Evolutionary conservation across 768 basidiomycete genomes (phyloP).

Genomic region (Boletus bicolor): DNA sequence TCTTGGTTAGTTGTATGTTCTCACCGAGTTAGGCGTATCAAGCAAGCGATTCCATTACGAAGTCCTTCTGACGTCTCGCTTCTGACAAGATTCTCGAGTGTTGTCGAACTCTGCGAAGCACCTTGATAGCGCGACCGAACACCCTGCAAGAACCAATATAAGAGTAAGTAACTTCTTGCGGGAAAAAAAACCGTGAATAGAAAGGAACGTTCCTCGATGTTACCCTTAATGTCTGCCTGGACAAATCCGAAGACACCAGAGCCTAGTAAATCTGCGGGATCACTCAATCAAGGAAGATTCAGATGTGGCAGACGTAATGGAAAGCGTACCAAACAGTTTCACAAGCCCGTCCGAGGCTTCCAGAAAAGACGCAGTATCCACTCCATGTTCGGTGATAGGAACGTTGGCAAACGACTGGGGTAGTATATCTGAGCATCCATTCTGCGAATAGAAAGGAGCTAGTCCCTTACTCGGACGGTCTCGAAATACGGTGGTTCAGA

Average conservation of each 20-base stretch:
- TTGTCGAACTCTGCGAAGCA: constrained; percentile 42
- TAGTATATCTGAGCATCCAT: constrained; percentile 3
- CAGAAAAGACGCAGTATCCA: constrained; percentile 77
- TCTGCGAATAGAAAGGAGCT: neutral
- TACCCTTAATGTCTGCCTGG: constrained; percentile 64
- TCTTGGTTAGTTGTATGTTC: constrained; percentile 3
- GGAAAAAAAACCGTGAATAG: constrained; percentile 11
- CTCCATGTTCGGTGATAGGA: constrained; percentile 66
- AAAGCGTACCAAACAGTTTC: constrained; percentile 59
- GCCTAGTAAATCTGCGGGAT: constrained; percentile 57
- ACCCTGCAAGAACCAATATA: constrained; percentile 43
- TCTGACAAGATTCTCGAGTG: constrained; percentile 59
- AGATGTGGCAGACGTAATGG: constrained; percentile 22
- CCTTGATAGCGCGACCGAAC: constrained; percentile 55
- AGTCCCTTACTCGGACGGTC: constrained; percentile 53
- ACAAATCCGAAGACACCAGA: constrained; percentile 71
- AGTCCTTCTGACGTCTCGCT: constrained; percentile 43
- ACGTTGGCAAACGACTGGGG: constrained; percentile 85
- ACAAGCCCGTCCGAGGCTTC: constrained; percentile 87
- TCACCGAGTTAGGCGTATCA: constrained; percentile 67
- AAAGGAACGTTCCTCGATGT: constrained; percentile 51
- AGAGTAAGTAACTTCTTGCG: constrained; percentile 10
- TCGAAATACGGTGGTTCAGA: constrained; percentile 56
- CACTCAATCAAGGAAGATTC: constrained; percentile 12
- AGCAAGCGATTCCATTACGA: constrained; percentile 54